Percentiles rank a stretch among this genome's conserved stretches.
phyloP scores from a whole-genome alignment of 345 rosid species.

The Arabidopsis suecica region DNA sequence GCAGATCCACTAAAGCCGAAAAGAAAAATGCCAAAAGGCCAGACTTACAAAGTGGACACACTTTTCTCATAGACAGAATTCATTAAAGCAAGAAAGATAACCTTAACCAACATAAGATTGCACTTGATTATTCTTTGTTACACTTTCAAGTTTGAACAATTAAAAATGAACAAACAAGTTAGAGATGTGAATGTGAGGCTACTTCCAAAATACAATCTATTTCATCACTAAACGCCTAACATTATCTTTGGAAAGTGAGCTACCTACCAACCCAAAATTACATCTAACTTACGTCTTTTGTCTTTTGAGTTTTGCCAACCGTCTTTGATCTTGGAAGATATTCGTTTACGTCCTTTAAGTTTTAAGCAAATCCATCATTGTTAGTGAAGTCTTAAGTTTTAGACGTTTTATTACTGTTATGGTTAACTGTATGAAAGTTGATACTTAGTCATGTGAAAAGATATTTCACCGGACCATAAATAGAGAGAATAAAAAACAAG shows the following conservation, averaged over 20 bases:
- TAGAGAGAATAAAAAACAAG: not conserved
- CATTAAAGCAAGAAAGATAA: too few relatives aligned
- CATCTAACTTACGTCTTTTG: not conserved
- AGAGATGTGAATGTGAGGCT: not conserved
- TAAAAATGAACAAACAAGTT: not conserved
- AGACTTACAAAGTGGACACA: too few relatives aligned
- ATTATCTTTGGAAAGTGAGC: not conserved
- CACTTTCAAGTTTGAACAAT: too few relatives aligned
- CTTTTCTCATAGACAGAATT: too few relatives aligned
- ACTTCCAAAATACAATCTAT: not conserved
- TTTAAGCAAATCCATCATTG: not conserved
- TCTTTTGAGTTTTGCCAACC: not conserved
- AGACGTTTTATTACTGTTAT: not conserved
- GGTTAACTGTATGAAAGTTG: not conserved
- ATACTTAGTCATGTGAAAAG: not conserved
- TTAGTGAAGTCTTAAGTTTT: not conserved
- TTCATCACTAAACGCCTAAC: not conserved
- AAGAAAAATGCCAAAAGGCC: too few relatives aligned
- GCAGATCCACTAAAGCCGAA: too few relatives aligned
- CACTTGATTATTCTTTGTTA: too few relatives aligned
- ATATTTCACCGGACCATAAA: not conserved
- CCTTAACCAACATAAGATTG: too few relatives aligned
- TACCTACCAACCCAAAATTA: conserved; percentile 5
- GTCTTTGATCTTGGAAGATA: not conserved
- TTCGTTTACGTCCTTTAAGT: not conserved